Percentiles rank a stretch among this genome's conserved stretches.
phyloP scores from a whole-genome alignment of 2,329 filamentous ascomycete species.

The Endoconidiophora laricicola region DNA sequence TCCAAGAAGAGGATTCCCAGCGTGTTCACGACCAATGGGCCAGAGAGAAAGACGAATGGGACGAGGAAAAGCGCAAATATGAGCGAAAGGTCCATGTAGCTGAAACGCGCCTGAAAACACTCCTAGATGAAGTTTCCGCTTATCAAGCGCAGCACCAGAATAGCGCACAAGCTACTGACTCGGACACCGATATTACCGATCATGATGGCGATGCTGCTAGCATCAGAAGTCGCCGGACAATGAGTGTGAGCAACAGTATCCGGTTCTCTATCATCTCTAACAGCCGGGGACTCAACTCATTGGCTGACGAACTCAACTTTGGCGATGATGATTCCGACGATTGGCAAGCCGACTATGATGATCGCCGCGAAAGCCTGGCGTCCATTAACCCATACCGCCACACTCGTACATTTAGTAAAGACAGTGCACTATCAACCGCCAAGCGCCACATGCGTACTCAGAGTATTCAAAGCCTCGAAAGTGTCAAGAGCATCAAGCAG shows the following conservation, averaged over 20 bases:
- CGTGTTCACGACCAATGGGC: constrained; percentile 67
- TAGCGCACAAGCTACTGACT: constrained; percentile 27
- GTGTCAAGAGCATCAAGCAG: constrained; percentile 17
- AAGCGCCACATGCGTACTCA: constrained; percentile 36
- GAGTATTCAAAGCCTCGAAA: constrained; percentile 37
- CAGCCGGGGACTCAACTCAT: constrained; percentile 45
- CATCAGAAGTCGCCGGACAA: constrained; percentile 38
- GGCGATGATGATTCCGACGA: constrained; percentile 56
- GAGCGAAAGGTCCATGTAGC: constrained; percentile 83
- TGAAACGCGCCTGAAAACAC: constrained; percentile 65
- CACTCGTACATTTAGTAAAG: constrained; percentile 38
- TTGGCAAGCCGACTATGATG: constrained; percentile 50
- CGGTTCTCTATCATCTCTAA: constrained; percentile 55
- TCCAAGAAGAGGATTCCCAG: constrained; percentile 68
- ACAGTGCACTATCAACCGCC: constrained; percentile 30
- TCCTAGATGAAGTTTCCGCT: constrained; percentile 72
- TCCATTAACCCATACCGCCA: constrained; percentile 33
- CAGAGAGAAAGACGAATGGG: constrained; percentile 70
- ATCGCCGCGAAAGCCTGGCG: constrained; percentile 40
- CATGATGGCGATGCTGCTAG: constrained; percentile 58
- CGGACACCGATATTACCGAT: constrained; percentile 37
- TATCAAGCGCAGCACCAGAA: constrained; percentile 41
- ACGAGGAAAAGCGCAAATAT: constrained; percentile 61
- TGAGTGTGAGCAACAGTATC: constrained; percentile 55
- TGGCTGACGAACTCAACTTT: constrained; percentile 83